A percentile compares a stretch with the other conserved stretches of the same genome.
Conservation (phyloP, 495 filamentous ascomycete genomes). For the Parachaetomium inaequale region DNA sequence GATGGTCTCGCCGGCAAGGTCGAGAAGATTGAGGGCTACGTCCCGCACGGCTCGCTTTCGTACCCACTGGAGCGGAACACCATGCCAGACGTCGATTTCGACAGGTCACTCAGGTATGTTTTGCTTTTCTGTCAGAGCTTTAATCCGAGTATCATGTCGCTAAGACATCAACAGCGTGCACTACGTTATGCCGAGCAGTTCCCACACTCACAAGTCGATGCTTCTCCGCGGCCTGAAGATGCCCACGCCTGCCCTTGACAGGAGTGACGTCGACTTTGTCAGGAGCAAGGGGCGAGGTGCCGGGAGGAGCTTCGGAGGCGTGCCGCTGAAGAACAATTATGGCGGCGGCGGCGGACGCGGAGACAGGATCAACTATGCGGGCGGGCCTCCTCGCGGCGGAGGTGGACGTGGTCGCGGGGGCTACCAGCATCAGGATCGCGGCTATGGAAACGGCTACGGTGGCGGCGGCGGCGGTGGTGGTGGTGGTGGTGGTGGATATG, state of each 20-base stretch:
- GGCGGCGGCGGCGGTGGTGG: slow-evolving; percentile 24
- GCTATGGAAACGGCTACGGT: slow-evolving; percentile 22
- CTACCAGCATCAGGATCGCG: slow-evolving; percentile 22
- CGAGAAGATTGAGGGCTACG: slow-evolving; percentile 72
- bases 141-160: background rate
- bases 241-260: slow-evolving; percentile 62
- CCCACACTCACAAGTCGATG: slow-evolving; percentile 85
- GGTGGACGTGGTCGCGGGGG: slow-evolving; percentile 20
- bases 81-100: slow-evolving; percentile 75
- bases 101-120: slow-evolving; percentile 75
- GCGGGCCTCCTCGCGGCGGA: slow-evolving; percentile 19
- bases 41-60: slow-evolving; percentile 61
- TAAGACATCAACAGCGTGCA: slow-evolving; percentile 56
- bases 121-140: background rate
- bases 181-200: slow-evolving; percentile 73
- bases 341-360: slow-evolving; percentile 33
- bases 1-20: slow-evolving; percentile 76
- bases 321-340: slow-evolving; percentile 34
- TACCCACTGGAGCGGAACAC: slow-evolving; percentile 61
- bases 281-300: slow-evolving; percentile 55
- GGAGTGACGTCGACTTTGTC: slow-evolving; percentile 66
- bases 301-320: slow-evolving; percentile 53
- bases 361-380: slow-evolving; percentile 42
- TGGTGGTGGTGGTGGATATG: slow-evolving; percentile 28
- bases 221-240: slow-evolving; percentile 80